Evolutionary conservation across 805 yeast genomes (phyloP).

Genomic region (Lipomyces yamadae): DNA sequence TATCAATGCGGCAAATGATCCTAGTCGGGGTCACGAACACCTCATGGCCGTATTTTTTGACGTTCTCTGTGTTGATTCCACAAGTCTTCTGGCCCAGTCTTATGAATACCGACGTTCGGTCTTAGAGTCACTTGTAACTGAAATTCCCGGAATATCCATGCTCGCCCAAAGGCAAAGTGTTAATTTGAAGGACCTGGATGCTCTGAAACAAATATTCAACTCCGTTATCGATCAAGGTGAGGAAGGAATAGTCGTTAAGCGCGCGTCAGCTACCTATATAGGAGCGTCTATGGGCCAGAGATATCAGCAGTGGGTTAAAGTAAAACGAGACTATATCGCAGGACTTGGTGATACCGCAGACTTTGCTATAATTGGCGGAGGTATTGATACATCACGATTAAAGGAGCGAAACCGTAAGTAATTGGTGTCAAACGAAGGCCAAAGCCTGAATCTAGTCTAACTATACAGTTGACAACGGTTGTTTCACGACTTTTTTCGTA

Average conservation of each 20-base stretch:
- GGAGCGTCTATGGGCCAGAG: slow-evolving; percentile 14
- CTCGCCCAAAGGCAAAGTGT: neutral
- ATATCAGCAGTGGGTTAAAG: slow-evolving; percentile 23
- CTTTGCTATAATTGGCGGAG: slow-evolving; percentile 30
- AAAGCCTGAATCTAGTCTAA: neutral
- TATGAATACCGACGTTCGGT: slow-evolving; percentile 11
- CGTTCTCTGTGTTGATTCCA: slow-evolving; percentile 18
- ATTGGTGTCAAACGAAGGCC: neutral
- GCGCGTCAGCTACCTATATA: slow-evolving; percentile 13
- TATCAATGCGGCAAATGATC: slow-evolving; percentile 11
- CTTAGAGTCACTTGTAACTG: slow-evolving; percentile 13
- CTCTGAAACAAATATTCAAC: slow-evolving; percentile 10
- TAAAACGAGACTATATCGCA: slow-evolving; percentile 28
- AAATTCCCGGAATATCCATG: slow-evolving; percentile 14
- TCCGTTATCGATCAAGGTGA: slow-evolving; percentile 5
- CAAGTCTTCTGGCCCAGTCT: slow-evolving; percentile 15
- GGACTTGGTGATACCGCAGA: slow-evolving; percentile 31
- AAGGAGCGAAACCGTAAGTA: slow-evolving; percentile 19
- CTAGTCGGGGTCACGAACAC: slow-evolving; percentile 10
- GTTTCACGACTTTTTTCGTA: slow-evolving; percentile 16
- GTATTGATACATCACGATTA: slow-evolving; percentile 17
- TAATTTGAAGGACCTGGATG: neutral
- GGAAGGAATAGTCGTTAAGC: slow-evolving; percentile 30
- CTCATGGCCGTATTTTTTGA: slow-evolving; percentile 30
- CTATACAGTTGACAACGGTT: slow-evolving; percentile 10